Evolutionary conservation across 129 eudicot genomes (phyloP), one percentile per base, ranked within the genome.

Genomic region (Gnaphalium uliginosum): DNA sequence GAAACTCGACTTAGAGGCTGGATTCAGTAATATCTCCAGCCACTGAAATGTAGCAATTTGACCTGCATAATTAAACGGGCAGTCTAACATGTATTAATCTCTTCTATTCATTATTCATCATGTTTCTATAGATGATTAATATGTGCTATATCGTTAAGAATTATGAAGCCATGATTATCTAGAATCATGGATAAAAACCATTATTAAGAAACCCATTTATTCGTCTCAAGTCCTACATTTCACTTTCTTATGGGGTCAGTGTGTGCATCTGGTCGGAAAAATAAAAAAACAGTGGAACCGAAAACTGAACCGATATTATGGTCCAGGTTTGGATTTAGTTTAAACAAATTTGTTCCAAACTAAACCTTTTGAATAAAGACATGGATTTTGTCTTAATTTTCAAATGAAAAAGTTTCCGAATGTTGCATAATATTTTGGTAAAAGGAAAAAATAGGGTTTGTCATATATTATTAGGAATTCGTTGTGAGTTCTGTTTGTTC

Each of bases 401-500:
- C 22, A 4, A 2, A 29, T 29, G 23, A 62, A 26, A 27, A 25
- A 6, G n/a, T 4, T 24, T 1, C 32, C 10, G 14, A 62, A 14
- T 61, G 39, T 29, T 17, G 2, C 13, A 0, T 0, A 15, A 1
- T 17, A 4, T 21, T 22, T n/a, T 67, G 26, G 53, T 10, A 3
- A 26, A 32, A 19, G 0, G 9, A 8, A 13, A 2, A 37, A 37
- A 9, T 9, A 1, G 13, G 46, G 13, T 13, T 22, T 19, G 32
- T 37, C 19, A 67, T n/a, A 37, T 39, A 4, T 21, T 2, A 67
- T 19, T 35, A n/a, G n/a, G 6, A 69, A 25, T 24, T 69, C 23
- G 56, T 72, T 71, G 26, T 8, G 51, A 72, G 56, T 57, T 72
- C 26, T 2, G 56, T 72, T 22, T 63, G 22, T 63, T 46, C 76